phyloP scores from a whole-genome alignment of 2,329 filamentous ascomycete genomes.

The Aspergillaceae sp. region DNA sequence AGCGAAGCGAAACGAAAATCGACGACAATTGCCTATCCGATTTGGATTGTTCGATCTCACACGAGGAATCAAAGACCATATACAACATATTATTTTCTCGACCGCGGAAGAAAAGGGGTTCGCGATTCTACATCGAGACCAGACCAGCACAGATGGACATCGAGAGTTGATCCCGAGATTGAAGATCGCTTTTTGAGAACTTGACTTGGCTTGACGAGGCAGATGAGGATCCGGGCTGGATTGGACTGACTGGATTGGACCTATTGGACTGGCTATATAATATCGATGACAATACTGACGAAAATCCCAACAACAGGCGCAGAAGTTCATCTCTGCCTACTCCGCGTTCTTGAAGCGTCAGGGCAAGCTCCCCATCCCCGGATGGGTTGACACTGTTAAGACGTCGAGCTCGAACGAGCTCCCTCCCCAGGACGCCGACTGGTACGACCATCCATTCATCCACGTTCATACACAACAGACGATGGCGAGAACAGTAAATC shows the following conservation, averaged over 20 bases:
- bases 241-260: neutral
- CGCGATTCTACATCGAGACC: no score
- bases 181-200: no score
- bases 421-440: constrained; percentile 95
- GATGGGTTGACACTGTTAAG: constrained; percentile 99
- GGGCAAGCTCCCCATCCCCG: constrained; percentile 62
- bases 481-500: no score
- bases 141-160: no score
- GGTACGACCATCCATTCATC: constrained; percentile 54
- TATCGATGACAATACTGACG: neutral
- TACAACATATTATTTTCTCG: no score
- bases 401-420: constrained; percentile 94
- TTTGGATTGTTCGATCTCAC: no score
- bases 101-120: no score
- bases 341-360: constrained; percentile 63
- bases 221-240: neutral
- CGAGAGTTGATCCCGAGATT: no score
- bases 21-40: neutral
- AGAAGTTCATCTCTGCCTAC: constrained; percentile 61
- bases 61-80: no score
- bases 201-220: no score
- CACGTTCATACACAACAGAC: no score
- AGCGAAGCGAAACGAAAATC: neutral
- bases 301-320: constrained; percentile 38
- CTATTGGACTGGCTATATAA: neutral